phyloP scores from a whole-genome alignment of 139 green algal species.

The Chlorella vulgaris region DNA sequence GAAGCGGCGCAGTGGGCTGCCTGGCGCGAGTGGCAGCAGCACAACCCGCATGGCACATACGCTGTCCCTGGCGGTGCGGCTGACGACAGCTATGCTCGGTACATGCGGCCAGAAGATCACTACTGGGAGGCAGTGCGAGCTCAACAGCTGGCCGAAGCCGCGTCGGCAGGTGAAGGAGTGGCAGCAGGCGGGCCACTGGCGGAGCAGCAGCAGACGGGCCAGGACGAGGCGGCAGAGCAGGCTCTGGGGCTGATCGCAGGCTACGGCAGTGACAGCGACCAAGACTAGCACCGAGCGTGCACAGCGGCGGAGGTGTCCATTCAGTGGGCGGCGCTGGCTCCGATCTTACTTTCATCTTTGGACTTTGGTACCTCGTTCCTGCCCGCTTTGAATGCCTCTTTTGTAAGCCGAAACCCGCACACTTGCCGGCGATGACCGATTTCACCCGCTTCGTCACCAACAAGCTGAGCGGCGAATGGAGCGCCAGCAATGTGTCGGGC shows the following conservation, averaged over 20 bases:
- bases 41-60: background rate
- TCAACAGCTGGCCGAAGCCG: background rate
- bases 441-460: conserved; percentile 24
- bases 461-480: conserved; percentile 43
- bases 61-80: background rate
- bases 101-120: conserved; percentile 20
- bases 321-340: background rate
- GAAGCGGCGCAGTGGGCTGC: conserved; percentile 3
- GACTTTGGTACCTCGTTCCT: too few species aligned
- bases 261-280: conserved; percentile 28
- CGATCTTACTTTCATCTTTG: background rate
- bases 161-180: background rate
- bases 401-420: background rate
- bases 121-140: background rate
- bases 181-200: background rate
- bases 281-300: background rate
- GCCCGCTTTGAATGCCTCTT: too few species aligned
- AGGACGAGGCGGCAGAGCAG: conserved; percentile 12
- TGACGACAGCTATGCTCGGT: background rate
- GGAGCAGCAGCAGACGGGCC: background rate
- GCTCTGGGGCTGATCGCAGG: conserved; percentile 21
- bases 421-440: conserved; percentile 14
- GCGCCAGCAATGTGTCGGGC: conserved; percentile 28
- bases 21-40: conserved; percentile 13
- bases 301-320: background rate